Evolutionary conservation across 192 early-diverging fungal genomes (phyloP), one percentile per base, ranked within the genome.

Genomic region (Dispira simplex): DNA sequence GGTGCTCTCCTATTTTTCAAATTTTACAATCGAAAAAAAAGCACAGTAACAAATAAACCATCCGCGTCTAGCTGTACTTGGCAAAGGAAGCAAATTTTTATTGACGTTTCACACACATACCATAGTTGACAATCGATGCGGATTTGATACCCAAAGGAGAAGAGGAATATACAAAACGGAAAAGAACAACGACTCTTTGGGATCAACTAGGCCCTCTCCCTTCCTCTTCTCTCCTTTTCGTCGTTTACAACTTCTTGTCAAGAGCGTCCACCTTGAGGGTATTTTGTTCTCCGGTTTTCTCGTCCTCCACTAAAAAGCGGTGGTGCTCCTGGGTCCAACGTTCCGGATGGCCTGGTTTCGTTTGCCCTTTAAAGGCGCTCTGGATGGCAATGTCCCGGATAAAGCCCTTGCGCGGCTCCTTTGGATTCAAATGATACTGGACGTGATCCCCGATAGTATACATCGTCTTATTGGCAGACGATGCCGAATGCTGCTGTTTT

Each of bases 281-380:
- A 11, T 27, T n/a, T 43, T 58, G 27, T 10, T 58, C 32, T 8
- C 56, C 56, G 27, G 56, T 32, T 27, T 11, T 8, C 8, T 58
- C 56, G 25, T 58, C 56, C 26, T 58, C 32, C 9, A 58, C 56
- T 39, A 58, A 18, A n/a, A 58, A 58, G 56, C 56, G 56, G 26
- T 58, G 56, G 56, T 58, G 56, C 56, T 58, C 56, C 26, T 58
- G 56, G 56, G 26, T 58, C 56, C 56, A 58, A 39, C 27, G 56
- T 26, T 58, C 56, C 12, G 56, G 56, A 26, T 58, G 56, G 56
- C 56, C 56, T 10, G 56, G 56, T 39, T 58, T 58, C 25, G 56
- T 58, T 43, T 58, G 56, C 27, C 56, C 56, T 39, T 58, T 16
- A 39, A 58, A 58, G 21, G 56, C 56, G 26, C 56, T 58, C 56